Base-by-base conservation (phyloP, 2,329 filamentous ascomycete species). In the Zasmidium cellare region DNA sequence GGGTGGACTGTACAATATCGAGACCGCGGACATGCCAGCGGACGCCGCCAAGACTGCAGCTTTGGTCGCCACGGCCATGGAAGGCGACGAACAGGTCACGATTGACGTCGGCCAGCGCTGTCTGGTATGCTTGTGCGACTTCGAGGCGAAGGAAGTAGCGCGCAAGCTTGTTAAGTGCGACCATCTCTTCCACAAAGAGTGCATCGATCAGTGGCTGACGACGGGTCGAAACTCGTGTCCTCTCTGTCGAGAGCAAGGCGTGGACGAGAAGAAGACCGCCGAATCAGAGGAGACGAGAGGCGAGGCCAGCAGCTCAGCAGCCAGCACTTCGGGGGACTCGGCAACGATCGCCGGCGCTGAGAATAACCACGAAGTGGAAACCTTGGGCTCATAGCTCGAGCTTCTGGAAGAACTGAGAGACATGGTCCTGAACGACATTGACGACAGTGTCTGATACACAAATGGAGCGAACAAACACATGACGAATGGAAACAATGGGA, bases 131-230 rank as follows among this genome's bases (percentile, higher is more conserved):
- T 74, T 89, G 46, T 84, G 82, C 61, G 85, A 88, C 65, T 89
- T 87, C 68, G 84, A 87, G 69, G 76, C 75, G 12, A 79, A 80
- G 9, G 86, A 88, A 61, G 81, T 86, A 65, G 80, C 84, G 22
- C 78, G 86, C 58, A 81, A 82, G 68, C 75, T 89, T 58, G 75
- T 79, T 57, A 86, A 84, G 69, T 89, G 86, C 75, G 81, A 81
- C 48, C 86, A 89, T 71, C 69, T 88, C 58, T 89, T 87, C 73
- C 86, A 89, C 73, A 82, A 80, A 63, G 82, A 87, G 65, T 89
- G 86, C 71, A 88, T 89, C 71, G 86, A 89, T 70, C 83, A 88
- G 84, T 89, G 86, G 86, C 76, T 89, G 48, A 88, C 85, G 18
- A 88, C 85, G 56, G 84, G 84, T 51, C 83, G 84, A 56, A 87